Conservation (phyloP, 2,329 filamentous ascomycete species). For the Aspergillus clavatus region DNA sequence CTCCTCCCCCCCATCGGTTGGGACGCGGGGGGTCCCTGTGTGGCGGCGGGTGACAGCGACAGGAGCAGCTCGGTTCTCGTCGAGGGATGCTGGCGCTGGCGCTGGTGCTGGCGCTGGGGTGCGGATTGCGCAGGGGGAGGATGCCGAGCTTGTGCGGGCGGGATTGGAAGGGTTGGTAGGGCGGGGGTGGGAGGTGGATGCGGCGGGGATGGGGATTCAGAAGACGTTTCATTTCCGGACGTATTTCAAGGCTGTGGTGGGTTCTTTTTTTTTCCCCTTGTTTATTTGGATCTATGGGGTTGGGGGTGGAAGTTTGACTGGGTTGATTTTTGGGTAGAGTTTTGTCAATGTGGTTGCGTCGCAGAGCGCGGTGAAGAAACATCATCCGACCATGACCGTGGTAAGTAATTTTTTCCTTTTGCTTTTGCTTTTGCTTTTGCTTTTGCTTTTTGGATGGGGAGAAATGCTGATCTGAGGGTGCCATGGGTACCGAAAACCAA, state of each 20-base stretch:
- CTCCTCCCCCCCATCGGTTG: not conserved
- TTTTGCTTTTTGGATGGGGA: not conserved
- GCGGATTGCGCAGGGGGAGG: slow-evolving; percentile 27
- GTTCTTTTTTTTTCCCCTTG: slow-evolving; percentile 8
- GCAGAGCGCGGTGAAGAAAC: slow-evolving; percentile 34
- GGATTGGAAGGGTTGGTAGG: slow-evolving; percentile 23
- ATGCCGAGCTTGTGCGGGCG: slow-evolving; percentile 21
- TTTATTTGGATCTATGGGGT: not conserved
- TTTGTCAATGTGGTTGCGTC: slow-evolving; percentile 37
- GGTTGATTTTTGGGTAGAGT: slow-evolving; percentile 18
- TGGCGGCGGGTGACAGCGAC: no score
- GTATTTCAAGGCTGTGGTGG: slow-evolving; percentile 37
- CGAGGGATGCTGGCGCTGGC: no score
- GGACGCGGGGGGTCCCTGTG: not conserved
- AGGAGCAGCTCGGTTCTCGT: no score
- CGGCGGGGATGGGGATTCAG: slow-evolving; percentile 29
- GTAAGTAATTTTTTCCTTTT: slow-evolving; percentile 22
- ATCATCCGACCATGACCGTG: slow-evolving; percentile 38
- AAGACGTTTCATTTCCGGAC: slow-evolving; percentile 39
- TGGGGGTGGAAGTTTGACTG: not conserved
- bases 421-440: not conserved
- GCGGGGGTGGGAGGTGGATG: slow-evolving; percentile 32
- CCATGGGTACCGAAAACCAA: not conserved
- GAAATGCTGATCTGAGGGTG: not conserved
- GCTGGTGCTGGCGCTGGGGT: slow-evolving; percentile 13